Conservation (phyloP, 768 basidiomycete species). For the Naganishia friedmannii region DNA sequence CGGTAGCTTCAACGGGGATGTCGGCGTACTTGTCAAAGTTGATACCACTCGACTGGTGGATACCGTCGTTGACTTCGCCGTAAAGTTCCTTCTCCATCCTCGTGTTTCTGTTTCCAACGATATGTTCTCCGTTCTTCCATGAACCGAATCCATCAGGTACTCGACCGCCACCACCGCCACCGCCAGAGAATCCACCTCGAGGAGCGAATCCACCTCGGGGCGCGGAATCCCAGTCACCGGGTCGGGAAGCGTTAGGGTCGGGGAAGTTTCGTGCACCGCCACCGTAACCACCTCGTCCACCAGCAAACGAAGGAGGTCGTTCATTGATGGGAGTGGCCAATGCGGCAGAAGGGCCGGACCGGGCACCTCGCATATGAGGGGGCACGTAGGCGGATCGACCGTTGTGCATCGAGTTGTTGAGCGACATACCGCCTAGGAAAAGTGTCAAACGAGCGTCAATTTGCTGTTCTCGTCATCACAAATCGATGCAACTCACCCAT, state of each 20-base stretch:
- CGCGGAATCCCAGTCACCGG: constrained; percentile 19
- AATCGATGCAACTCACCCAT: constrained; percentile 41
- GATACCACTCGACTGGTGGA: constrained; percentile 83
- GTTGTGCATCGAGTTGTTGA: constrained; percentile 44
- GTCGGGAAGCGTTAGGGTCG: constrained; percentile 29
- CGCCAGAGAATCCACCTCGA: constrained; percentile 41
- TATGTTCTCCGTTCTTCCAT: constrained; percentile 87
- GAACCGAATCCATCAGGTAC: constrained; percentile 59
- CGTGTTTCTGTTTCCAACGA: constrained; percentile 75
- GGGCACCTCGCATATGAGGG: constrained; percentile 48
- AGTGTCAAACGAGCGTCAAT: constrained; percentile 13
- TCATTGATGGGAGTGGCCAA: constrained; percentile 37
- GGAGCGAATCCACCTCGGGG: constrained; percentile 30
- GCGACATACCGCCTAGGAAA: constrained; percentile 24
- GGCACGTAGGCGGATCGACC: constrained; percentile 53
- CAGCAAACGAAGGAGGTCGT: constrained; percentile 30
- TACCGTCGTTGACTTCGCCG: constrained; percentile 72
- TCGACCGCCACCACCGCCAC: constrained; percentile 31
- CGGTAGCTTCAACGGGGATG: constrained; percentile 98
- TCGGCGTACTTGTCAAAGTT: constrained; percentile 99
- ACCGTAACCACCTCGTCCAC: constrained; percentile 42
- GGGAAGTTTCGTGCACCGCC: constrained; percentile 37
- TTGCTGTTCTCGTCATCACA: background rate
- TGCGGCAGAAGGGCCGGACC: constrained; percentile 34
- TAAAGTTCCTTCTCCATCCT: constrained; percentile 95